Conservation (phyloP, 345 rosid species). For the Microcos paniculata region DNA sequence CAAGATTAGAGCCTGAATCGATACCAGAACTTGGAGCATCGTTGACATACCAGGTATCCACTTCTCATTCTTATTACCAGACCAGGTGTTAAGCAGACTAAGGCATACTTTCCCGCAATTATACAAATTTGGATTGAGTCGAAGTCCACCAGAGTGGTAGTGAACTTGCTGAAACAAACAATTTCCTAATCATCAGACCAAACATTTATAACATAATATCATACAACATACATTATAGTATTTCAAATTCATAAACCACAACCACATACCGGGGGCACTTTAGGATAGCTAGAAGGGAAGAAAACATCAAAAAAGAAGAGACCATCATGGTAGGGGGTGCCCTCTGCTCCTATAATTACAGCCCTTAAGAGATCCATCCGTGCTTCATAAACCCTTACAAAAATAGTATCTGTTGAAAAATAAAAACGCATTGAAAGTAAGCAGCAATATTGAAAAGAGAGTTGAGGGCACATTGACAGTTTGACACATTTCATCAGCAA, state of each 20-base stretch:
- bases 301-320: constrained; percentile 85
- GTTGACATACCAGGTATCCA: constrained; percentile 84
- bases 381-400: constrained; percentile 85
- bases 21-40: constrained; percentile 85
- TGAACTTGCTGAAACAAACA: constrained; percentile 53
- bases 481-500: background rate
- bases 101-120: constrained; percentile 80
- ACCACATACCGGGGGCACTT: constrained; percentile 67
- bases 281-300: constrained; percentile 79
- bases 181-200: constrained; percentile 17
- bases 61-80: constrained; percentile 65
- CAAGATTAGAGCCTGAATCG: constrained; percentile 89
- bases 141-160: constrained; percentile 80
- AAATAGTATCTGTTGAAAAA: constrained; percentile 57
- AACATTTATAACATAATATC: constrained; percentile 1
- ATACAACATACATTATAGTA: background rate
- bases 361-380: constrained; percentile 96
- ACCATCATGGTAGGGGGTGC: constrained; percentile 96
- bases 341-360: constrained; percentile 88
- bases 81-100: constrained; percentile 96
- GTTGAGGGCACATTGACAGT: no score
- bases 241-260: background rate
- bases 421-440: constrained; percentile 5
- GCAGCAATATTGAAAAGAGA: background rate
- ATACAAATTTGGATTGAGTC: constrained; percentile 87